These are phyloP conservation scores for Pisolithus orientalis DNA, from an alignment of 768 basidiomycete species.

Conservation along the genomic window DNA sequence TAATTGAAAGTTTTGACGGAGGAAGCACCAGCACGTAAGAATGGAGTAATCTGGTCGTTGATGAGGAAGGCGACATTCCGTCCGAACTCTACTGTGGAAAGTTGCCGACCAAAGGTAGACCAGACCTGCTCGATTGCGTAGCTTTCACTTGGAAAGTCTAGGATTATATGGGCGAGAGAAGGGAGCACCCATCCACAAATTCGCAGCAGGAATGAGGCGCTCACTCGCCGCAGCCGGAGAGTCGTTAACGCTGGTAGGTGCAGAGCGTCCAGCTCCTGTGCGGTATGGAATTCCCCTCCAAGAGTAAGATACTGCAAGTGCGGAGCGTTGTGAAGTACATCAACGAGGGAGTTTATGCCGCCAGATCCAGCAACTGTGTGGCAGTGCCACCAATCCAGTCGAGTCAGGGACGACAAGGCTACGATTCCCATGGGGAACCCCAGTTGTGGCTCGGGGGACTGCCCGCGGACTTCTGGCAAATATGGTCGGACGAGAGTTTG, in stretches of 20 bases:
- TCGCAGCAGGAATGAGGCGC: slow-evolving; percentile 44
- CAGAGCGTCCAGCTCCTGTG: slow-evolving; percentile 21
- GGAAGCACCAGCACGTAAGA: slow-evolving; percentile 41
- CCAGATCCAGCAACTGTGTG: slow-evolving; percentile 51
- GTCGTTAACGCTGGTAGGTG: slow-evolving; percentile 44
- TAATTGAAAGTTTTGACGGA: slow-evolving; percentile 48
- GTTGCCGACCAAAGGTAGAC: slow-evolving; percentile 43
- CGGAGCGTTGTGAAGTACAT: slow-evolving; percentile 47
- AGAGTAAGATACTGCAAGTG: slow-evolving; percentile 54
- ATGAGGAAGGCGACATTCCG: slow-evolving; percentile 48
- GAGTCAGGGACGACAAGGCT: slow-evolving; percentile 44
- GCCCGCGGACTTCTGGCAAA: neutral
- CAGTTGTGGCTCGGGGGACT: slow-evolving; percentile 33
- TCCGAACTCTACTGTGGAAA: slow-evolving; percentile 54
- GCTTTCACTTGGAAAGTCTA: slow-evolving; percentile 39
- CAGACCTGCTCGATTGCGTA: slow-evolving; percentile 40
- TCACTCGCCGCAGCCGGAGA: slow-evolving; percentile 45
- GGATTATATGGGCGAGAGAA: slow-evolving; percentile 42
- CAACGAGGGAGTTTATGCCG: slow-evolving; percentile 55
- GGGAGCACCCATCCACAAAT: slow-evolving; percentile 49
- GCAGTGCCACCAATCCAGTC: slow-evolving; percentile 67
- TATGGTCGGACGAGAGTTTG: slow-evolving; percentile 51
- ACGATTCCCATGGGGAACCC: slow-evolving; percentile 47
- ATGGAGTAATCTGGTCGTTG: slow-evolving; percentile 38
- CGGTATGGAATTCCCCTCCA: slow-evolving; percentile 37